These are phyloP conservation scores for Tuber microsphaerosporum DNA, from an alignment of 495 filamentous ascomycete genomes.

Conservation along the genomic window DNA sequence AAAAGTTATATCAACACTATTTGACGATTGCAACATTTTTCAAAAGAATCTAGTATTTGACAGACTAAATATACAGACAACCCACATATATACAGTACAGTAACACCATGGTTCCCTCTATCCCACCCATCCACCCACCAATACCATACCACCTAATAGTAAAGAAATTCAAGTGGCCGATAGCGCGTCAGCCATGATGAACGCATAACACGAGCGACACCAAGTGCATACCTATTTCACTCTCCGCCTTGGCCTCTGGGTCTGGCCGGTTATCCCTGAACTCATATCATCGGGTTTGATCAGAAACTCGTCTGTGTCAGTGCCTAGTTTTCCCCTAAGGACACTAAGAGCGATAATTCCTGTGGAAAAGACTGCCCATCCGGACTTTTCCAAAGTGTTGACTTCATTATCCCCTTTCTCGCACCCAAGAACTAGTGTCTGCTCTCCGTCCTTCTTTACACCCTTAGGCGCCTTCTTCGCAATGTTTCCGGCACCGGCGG, in stretches of 20 bases:
- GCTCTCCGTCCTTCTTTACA: slow-evolving; percentile 20
- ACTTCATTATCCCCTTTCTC: slow-evolving; percentile 35
- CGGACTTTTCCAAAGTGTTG: slow-evolving; percentile 19
- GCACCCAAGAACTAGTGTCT: slow-evolving; percentile 31
- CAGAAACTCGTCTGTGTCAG: slow-evolving; percentile 26
- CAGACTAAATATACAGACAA: neutral
- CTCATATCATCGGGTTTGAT: slow-evolving; percentile 15
- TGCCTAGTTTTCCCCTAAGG: slow-evolving; percentile 22
- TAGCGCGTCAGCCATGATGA: neutral
- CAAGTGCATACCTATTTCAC: slow-evolving; percentile 9
- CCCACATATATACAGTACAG: neutral
- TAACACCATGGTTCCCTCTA: neutral
- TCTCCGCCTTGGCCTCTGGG: slow-evolving; percentile 21
- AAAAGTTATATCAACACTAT: neutral
- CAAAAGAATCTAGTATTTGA: neutral
- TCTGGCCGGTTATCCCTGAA: slow-evolving; percentile 4
- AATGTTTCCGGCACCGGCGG: slow-evolving; percentile 27
- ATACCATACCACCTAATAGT: neutral
- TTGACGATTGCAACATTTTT: neutral
- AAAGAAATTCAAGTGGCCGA: neutral
- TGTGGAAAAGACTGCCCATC: slow-evolving; percentile 32
- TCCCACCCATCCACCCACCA: neutral
- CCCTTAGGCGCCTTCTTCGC: slow-evolving; percentile 29
- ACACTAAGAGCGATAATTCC: slow-evolving; percentile 34
- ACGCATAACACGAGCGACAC: neutral